phyloP scores from a whole-genome alignment of 2,329 filamentous ascomycete genomes.

The Hypoxylon sp. region DNA sequence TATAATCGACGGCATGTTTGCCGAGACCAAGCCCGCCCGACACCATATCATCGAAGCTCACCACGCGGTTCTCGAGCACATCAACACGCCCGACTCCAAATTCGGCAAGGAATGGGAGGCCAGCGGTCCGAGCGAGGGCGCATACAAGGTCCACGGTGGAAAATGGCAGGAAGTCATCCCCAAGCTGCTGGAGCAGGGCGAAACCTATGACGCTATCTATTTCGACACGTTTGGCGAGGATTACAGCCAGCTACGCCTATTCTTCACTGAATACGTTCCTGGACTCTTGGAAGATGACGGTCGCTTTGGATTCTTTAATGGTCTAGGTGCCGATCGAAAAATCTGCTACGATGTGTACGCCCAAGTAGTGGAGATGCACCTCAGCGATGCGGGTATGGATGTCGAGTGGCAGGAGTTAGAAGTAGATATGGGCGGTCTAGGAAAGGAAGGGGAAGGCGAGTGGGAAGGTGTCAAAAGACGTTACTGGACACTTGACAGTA shows the following conservation, averaged over 20 bases:
- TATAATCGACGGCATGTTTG: conserved; percentile 82
- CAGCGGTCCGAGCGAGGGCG: conserved; percentile 66
- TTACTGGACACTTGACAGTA: conserved; percentile 86
- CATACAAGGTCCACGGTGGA: conserved; percentile 76
- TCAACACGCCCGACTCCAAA: conserved; percentile 56
- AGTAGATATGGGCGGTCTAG: conserved; percentile 73
- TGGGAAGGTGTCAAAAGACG: conserved; percentile 89
- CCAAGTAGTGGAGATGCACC: conserved; percentile 89
- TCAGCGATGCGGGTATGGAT: conserved; percentile 88
- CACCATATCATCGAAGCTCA: conserved; percentile 92
- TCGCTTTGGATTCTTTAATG: conserved; percentile 88
- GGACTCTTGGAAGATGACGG: conserved; percentile 76
- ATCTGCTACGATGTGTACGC: conserved; percentile 97
- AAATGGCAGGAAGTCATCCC: conserved; percentile 85
- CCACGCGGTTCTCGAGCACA: conserved; percentile 74
- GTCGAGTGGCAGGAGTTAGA: conserved; percentile 83
- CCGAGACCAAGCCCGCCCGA: conserved; percentile 68
- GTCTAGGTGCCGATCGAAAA: conserved; percentile 88
- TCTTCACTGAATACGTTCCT: conserved; percentile 89
- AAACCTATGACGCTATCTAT: conserved; percentile 87
- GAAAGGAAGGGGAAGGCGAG: conserved; percentile 72
- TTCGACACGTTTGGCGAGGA: conserved; percentile 98
- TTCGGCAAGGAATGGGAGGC: conserved; percentile 66
- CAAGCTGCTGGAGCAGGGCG: conserved; percentile 70
- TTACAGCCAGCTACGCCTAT: conserved; percentile 82